Conservation (phyloP, 805 yeast genomes). For the Monosporozyma siamensis region DNA sequence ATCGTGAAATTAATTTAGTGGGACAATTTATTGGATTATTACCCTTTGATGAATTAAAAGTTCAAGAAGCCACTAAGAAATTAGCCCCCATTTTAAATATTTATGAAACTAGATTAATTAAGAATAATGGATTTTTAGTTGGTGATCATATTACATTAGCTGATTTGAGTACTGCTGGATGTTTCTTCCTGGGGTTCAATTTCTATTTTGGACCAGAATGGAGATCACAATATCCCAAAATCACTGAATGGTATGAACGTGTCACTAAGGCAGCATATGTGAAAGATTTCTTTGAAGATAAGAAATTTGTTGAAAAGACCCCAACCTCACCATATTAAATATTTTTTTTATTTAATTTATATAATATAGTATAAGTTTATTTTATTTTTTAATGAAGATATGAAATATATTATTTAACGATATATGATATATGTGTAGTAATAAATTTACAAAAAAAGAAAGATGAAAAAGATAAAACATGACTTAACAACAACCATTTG, state of each 20-base stretch:
- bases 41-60: conserved; percentile 66
- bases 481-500: conserved; percentile 41
- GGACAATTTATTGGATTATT: conserved; percentile 47
- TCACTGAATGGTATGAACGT: conserved; percentile 20
- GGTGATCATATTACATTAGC: conserved; percentile 48
- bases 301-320: neutral
- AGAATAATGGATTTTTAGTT: conserved; percentile 50
- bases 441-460: no score
- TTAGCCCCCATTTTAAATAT: conserved; percentile 33
- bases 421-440: no score
- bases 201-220: conserved; percentile 50
- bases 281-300: conserved; percentile 3
- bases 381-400: neutral
- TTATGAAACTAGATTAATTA: conserved; percentile 47
- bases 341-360: no score
- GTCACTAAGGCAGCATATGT: conserved; percentile 3
- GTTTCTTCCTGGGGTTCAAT: conserved; percentile 29
- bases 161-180: conserved; percentile 13
- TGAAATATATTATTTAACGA: neutral
- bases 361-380: no score
- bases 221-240: conserved; percentile 51
- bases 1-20: conserved; percentile 40
- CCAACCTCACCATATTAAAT: neutral
- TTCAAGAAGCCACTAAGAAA: conserved; percentile 35
- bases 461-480: neutral